Evolutionary conservation across 768 basidiomycete species (phyloP).

Genomic region (Panaeolus papilionaceus): DNA sequence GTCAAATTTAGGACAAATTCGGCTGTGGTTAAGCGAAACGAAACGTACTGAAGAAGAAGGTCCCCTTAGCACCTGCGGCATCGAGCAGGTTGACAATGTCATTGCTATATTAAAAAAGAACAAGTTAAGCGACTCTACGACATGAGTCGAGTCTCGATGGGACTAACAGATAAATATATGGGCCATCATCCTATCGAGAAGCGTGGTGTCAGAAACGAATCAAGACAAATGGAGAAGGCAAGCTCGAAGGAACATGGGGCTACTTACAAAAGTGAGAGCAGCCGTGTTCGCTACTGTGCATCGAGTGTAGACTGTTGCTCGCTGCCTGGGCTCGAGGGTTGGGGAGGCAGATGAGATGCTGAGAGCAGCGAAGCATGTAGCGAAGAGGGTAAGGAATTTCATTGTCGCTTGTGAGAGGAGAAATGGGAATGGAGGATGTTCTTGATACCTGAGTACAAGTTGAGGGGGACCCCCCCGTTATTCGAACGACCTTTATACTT

Average conservation of each 20-base stretch:
- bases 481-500: background rate
- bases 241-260: background rate
- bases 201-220: background rate
- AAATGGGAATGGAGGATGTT: background rate
- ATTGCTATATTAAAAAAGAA: conserved; percentile 23
- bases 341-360: conserved; percentile 2
- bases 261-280: conserved; percentile 42
- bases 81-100: conserved; percentile 40
- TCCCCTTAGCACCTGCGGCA: conserved; percentile 43
- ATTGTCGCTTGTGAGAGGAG: background rate
- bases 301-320: conserved; percentile 34
- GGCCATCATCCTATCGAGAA: conserved; percentile 40
- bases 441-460: conserved; percentile 3
- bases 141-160: background rate
- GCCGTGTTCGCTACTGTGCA: conserved; percentile 40
- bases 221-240: conserved; percentile 27
- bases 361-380: conserved; percentile 14
- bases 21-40: background rate
- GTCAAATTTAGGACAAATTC: background rate
- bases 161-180: conserved; percentile 36
- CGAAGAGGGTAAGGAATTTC: background rate
- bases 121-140: background rate
- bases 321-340: conserved; percentile 5
- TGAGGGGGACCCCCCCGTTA: background rate
- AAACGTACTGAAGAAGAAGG: conserved; percentile 48